Evolutionary conservation across 202 grass and related monocot genomes (phyloP), one percentile per base, ranked within the genome.

Genomic region (Digitaria exilis): DNA sequence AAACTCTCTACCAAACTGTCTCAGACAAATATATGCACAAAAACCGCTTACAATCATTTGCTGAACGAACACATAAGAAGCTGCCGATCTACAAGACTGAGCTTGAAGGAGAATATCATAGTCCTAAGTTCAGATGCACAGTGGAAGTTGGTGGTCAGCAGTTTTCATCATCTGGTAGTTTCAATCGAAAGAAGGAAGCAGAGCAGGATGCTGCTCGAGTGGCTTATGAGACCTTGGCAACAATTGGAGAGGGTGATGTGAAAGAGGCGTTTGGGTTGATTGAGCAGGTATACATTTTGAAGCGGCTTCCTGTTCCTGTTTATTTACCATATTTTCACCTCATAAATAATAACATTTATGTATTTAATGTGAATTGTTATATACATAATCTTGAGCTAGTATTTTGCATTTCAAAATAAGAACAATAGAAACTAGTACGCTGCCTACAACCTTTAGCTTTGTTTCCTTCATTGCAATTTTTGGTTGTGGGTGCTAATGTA

Each of bases 201-300:
- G 85, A 93, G 66, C 82, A 88, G 62, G 83, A 90, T 64, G 85
- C 80, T 82, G 88, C 88, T 1, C 86, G 62, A 86, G 28, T 80
- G 17, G 85, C 91, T 9, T 89, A 80, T 80, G 85, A 84, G 17
- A 58, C 4, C 29, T 86, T 93, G 56, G 4, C 65, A 65, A 26
- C 37, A 80, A 78, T 46, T 71, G 56, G 76, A 54, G 64, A 58
- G 41, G 26, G 10, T 79, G 60, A 49, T 41, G 5, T 42, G 62
- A 75, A 44, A 18, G 72, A 85, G 3, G 5, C 37, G 9, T 32
- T 82, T 66, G 17, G 14, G 65, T 32, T 88, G 29, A 87, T 92
- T 74, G 71, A 87, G 60, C 71, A 84, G 84, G 90, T 92, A 51
- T 73, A 34, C 9, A 44, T 68, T 60, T 80, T 55, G 8, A 25